phyloP scores from a whole-genome alignment of 2,329 filamentous ascomycete genomes.

The Berkeleyomyces basicola region DNA sequence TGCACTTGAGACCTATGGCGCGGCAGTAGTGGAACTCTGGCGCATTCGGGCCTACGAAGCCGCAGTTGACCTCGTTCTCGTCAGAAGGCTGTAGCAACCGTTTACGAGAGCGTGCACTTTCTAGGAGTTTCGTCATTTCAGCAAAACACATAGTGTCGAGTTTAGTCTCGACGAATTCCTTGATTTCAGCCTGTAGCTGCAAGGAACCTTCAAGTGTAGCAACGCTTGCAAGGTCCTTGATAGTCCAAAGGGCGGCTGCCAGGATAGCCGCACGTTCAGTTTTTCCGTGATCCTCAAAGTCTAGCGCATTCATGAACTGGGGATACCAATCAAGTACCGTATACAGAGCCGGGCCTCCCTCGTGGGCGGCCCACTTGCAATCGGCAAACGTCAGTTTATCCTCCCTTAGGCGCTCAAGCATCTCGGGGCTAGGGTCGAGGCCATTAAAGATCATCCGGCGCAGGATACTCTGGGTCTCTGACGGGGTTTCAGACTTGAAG shows the following conservation, averaged over 20 bases:
- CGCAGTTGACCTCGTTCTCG: slow-evolving; percentile 3
- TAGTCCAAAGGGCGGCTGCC: neutral
- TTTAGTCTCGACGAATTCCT: neutral
- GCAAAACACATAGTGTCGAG: neutral
- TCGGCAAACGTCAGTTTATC: neutral
- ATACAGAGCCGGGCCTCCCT: slow-evolving; percentile 3
- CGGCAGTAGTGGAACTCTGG: slow-evolving; percentile 5
- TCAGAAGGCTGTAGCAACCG: neutral
- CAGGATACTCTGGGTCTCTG: neutral
- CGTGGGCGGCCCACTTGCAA: slow-evolving; percentile 1
- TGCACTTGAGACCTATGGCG: slow-evolving; percentile 11
- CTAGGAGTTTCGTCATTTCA: neutral
- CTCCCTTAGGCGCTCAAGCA: neutral
- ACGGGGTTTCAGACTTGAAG: neutral
- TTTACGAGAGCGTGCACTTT: neutral
- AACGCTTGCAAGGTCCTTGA: neutral
- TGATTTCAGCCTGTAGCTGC: neutral
- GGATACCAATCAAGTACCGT: slow-evolving; percentile 11
- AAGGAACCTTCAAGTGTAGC: neutral
- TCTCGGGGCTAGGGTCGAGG: neutral
- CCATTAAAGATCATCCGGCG: neutral
- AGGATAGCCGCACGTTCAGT: neutral
- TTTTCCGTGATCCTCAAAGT: neutral
- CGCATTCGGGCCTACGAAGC: neutral
- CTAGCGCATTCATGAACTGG: slow-evolving; percentile 1